A percentile compares a stretch with the other conserved stretches of the same genome.
These are phyloP conservation scores for Nakazawaea populi DNA, from an alignment of 805 yeast genomes.

Conservation along the genomic window DNA sequence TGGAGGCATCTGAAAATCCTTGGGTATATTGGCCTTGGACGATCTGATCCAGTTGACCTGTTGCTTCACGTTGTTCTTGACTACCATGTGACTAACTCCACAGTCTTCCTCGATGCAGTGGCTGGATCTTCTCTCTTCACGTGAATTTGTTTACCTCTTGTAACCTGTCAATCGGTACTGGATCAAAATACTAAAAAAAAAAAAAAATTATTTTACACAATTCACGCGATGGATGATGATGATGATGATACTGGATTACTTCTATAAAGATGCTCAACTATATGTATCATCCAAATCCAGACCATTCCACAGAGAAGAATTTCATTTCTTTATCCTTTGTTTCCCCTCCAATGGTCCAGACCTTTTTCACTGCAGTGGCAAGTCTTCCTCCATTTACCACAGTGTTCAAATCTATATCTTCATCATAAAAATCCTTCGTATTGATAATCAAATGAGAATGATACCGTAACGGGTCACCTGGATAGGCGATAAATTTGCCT, in stretches of 20 bases:
- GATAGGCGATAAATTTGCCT: slow-evolving; percentile 82
- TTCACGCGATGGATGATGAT: background rate
- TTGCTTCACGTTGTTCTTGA: slow-evolving; percentile 2
- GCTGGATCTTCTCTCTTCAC: too few species aligned
- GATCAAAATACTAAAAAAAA: background rate
- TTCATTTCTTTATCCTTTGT: slow-evolving; percentile 24
- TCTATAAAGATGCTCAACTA: too few species aligned
- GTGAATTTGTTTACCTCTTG: too few species aligned
- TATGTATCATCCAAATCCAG: slow-evolving; percentile 67
- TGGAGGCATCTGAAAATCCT: slow-evolving; percentile 1
- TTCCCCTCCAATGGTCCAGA: slow-evolving; percentile 57
- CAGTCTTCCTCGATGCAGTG: background rate
- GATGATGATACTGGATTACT: too few species aligned
- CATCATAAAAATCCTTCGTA: slow-evolving; percentile 35
- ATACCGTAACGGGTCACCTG: slow-evolving; percentile 88
- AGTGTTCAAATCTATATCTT: slow-evolving; percentile 49
- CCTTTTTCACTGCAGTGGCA: slow-evolving; percentile 88
- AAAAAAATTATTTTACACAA: background rate
- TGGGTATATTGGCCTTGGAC: slow-evolving; percentile 7
- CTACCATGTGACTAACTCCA: slow-evolving; percentile 1
- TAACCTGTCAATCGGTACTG: background rate
- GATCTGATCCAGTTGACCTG: slow-evolving; percentile 7
- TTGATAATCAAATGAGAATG: slow-evolving; percentile 82
- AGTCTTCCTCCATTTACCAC: slow-evolving; percentile 83
- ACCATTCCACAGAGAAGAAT: slow-evolving; percentile 86